Evolutionary conservation across 1,139 yeast species (phyloP).

Genomic region (Suhomyces bokatorum): DNA sequence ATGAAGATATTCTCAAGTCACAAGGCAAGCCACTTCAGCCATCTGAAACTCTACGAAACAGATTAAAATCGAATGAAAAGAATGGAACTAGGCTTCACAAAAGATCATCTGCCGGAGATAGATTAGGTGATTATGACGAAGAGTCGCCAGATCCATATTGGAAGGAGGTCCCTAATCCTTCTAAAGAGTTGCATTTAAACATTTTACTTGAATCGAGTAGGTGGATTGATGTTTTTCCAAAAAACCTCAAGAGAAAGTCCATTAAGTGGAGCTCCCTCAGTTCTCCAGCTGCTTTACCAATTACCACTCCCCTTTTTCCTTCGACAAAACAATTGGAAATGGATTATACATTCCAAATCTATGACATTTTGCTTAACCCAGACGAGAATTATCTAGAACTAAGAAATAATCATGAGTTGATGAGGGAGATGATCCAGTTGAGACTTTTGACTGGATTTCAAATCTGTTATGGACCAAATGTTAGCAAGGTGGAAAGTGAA

Average conservation of each 20-base stretch:
- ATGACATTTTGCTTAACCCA: constrained; percentile 57
- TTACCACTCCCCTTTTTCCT: constrained; percentile 78
- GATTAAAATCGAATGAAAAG: constrained; percentile 5
- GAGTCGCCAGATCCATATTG: constrained; percentile 45
- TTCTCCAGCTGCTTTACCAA: constrained; percentile 90
- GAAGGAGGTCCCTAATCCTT: constrained; percentile 71
- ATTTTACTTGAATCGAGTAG: constrained; percentile 53
- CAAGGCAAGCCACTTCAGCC: background rate
- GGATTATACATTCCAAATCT: constrained; percentile 62
- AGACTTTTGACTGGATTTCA: constrained; percentile 88
- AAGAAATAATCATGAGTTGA: constrained; percentile 58
- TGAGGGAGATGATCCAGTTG: constrained; percentile 86
- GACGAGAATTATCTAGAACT: constrained; percentile 53
- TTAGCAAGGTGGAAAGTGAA: constrained; percentile 63
- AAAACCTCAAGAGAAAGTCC: constrained; percentile 58
- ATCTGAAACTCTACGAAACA: constrained; percentile 2
- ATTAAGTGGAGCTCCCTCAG: constrained; percentile 92
- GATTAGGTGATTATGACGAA: constrained; percentile 8
- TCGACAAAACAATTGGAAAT: constrained; percentile 60
- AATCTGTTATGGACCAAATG: constrained; percentile 71
- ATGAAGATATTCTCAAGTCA: background rate
- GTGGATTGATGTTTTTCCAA: constrained; percentile 90
- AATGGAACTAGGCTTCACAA: constrained; percentile 5
- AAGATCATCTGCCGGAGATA: constrained; percentile 7
- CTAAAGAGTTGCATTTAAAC: constrained; percentile 54